These are phyloP conservation scores for Saccharomyces hybrid DNA, from an alignment of 1,139 yeast species.

Conservation along the genomic window DNA sequence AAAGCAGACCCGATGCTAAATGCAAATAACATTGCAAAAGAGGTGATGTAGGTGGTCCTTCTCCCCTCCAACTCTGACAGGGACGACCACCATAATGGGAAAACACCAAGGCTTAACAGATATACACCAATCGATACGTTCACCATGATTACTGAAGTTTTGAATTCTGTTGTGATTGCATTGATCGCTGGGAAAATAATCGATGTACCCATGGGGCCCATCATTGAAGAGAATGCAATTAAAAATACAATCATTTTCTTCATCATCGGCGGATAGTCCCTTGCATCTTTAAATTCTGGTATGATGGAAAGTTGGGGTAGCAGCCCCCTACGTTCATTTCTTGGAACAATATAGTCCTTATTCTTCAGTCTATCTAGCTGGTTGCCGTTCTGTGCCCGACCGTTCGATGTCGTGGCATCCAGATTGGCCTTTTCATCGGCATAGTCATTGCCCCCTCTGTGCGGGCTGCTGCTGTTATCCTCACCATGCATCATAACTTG, in stretches of 20 bases:
- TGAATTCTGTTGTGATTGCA: slow-evolving; percentile 46
- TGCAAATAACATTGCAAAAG: slow-evolving; percentile 55
- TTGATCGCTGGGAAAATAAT: slow-evolving; percentile 74
- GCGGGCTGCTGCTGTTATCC: neutral
- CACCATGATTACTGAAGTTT: slow-evolving; percentile 53
- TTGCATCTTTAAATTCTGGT: slow-evolving; percentile 69
- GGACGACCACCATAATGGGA: slow-evolving; percentile 87
- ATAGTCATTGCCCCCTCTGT: neutral
- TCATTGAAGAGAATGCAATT: slow-evolving; percentile 65
- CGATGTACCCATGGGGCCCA: slow-evolving; percentile 91
- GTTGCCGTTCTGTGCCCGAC: neutral
- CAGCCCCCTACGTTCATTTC: slow-evolving; percentile 46
- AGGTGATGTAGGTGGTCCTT: slow-evolving; percentile 60
- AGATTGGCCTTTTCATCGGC: neutral
- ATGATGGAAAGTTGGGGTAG: slow-evolving; percentile 46
- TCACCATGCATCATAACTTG: slow-evolving; percentile 17
- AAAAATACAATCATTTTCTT: slow-evolving; percentile 54
- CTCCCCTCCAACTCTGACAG: slow-evolving; percentile 71
- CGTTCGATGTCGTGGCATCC: neutral
- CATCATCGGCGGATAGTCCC: slow-evolving; percentile 45
- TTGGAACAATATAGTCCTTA: slow-evolving; percentile 29
- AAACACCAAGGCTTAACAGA: slow-evolving; percentile 62
- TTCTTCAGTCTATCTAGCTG: neutral
- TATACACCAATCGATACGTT: slow-evolving; percentile 78
- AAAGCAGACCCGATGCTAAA: slow-evolving; percentile 70